Evolutionary conservation across 495 filamentous ascomycete species (phyloP), one percentile per base, ranked within the genome.

Genomic region (Podospora australis): DNA sequence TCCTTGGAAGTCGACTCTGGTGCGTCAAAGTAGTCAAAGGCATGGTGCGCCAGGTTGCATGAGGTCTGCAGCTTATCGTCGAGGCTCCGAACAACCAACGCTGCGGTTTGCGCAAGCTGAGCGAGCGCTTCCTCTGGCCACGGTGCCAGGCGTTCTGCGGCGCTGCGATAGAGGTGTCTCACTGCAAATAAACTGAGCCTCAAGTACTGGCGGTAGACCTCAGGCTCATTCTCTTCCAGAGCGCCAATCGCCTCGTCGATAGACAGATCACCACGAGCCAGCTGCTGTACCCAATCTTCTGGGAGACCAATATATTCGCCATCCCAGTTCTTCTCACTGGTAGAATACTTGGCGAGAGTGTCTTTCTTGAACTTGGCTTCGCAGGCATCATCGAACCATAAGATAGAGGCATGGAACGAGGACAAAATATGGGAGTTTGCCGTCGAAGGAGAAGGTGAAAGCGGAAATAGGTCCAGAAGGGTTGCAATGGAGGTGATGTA

Each of bases 371-470:
- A 56, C 24, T 54, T 60, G 14, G 43, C 47, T 25, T 44, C 25
- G 28, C 60, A 68, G 16, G 60, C 58, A 24, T 63, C 58, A 1
- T 50, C 53, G 50, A 68, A 68, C 47, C 59, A 53, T 8, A 66
- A 53, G 4, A 68, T 30, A 2, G 44, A 49, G 17, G 52, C 50
- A 34, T 63, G 60, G 9, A 68, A 34, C 2, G 56, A 60, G 14
- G 56, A 52, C 11, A 68, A 41, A 23, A 66, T 23, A 32, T 58
- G 53, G 0, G 53, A 48, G 24, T 59, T 57, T 4, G 57, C 56
- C 8, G 36, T 26, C 3, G 39, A 2, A 32, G 22, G 11, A 50
- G 43, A 4, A 52, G 50, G 22, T 9, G 53, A 57, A 10, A 63
- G 48, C 4, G 58, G 60, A 14, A 68, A 56, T 9, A 64, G 30